Evolutionary conservation across 75 land plant genomes (phyloP).

Genomic region (Gnetum montanum): DNA sequence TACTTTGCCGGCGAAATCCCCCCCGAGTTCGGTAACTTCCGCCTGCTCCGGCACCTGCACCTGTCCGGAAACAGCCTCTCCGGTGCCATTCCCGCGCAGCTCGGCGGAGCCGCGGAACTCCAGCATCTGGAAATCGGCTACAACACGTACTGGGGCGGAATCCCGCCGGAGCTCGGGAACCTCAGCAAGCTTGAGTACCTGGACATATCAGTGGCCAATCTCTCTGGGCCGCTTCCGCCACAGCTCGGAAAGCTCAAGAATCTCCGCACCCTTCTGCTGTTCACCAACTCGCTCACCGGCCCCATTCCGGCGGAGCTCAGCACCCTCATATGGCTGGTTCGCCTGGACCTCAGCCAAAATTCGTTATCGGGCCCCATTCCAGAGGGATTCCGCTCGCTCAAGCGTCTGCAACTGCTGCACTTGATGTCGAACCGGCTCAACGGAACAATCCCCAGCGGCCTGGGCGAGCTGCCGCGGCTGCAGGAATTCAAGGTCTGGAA

Average conservation of each 20-base stretch:
- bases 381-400: constrained; percentile 11
- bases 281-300: constrained; percentile 55
- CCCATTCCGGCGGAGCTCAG: constrained; percentile 31
- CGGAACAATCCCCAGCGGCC: constrained; percentile 46
- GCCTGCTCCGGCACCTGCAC: constrained; percentile 27
- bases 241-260: constrained; percentile 40
- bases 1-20: constrained; percentile 63
- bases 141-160: constrained; percentile 42
- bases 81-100: constrained; percentile 45
- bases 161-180: constrained; percentile 38
- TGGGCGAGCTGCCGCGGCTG: constrained; percentile 55
- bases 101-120: constrained; percentile 35
- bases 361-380: constrained; percentile 50
- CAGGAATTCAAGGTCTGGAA: constrained; percentile 45
- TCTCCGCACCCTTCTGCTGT: constrained; percentile 42
- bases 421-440: constrained; percentile 49
- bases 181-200: constrained; percentile 42
- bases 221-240: constrained; percentile 47
- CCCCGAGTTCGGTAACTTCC: constrained; percentile 21
- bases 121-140: constrained; percentile 65
- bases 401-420: constrained; percentile 27
- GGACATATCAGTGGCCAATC: constrained; percentile 36
- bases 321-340: constrained; percentile 18
- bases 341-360: constrained; percentile 54
- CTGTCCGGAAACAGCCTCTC: constrained; percentile 60